A percentile compares a stretch with the other conserved stretches of the same genome.
Evolutionary conservation across 768 basidiomycete genomes (phyloP).

Genomic region (Lactarius sanguifluus): DNA sequence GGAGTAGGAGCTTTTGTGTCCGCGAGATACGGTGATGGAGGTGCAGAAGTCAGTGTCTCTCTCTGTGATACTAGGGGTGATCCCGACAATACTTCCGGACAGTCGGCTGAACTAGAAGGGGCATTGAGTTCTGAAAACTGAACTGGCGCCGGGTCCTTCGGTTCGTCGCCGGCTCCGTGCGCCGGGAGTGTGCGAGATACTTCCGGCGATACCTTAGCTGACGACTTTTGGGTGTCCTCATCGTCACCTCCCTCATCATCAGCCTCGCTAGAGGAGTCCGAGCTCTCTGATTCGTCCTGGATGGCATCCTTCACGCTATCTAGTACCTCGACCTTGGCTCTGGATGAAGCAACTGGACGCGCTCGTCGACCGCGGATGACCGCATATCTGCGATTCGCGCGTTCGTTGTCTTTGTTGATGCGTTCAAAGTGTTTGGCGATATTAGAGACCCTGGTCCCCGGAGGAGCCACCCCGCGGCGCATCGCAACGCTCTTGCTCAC

Average conservation of each 20-base stretch:
- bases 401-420: slow-evolving; percentile 70
- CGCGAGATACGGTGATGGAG: slow-evolving; percentile 52
- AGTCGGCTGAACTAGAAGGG: slow-evolving; percentile 14
- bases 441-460: slow-evolving; percentile 75
- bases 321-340: slow-evolving; percentile 84
- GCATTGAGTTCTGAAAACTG: slow-evolving; percentile 4
- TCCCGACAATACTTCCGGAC: slow-evolving; percentile 5
- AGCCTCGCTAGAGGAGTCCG: slow-evolving; percentile 64
- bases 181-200: slow-evolving; percentile 17
- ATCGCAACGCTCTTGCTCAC: slow-evolving; percentile 49
- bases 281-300: slow-evolving; percentile 73
- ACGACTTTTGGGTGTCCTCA: slow-evolving; percentile 43
- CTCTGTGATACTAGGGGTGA: slow-evolving; percentile 19
- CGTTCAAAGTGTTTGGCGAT: slow-evolving; percentile 92
- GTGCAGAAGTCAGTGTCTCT: slow-evolving; percentile 41
- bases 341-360: slow-evolving; percentile 86
- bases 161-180: not conserved
- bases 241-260: slow-evolving; percentile 68
- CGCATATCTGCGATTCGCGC: slow-evolving; percentile 75
- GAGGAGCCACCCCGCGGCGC: slow-evolving; percentile 49
- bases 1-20: slow-evolving; percentile 20
- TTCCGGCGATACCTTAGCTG: slow-evolving; percentile 35
- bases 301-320: slow-evolving; percentile 91
- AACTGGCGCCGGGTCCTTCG: slow-evolving; percentile 7
- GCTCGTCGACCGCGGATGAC: slow-evolving; percentile 84